Percentiles rank a stretch among this genome's conserved stretches.
These are phyloP conservation scores for Lentinus brumalis DNA, from an alignment of 768 basidiomycete species.

Conservation along the genomic window DNA sequence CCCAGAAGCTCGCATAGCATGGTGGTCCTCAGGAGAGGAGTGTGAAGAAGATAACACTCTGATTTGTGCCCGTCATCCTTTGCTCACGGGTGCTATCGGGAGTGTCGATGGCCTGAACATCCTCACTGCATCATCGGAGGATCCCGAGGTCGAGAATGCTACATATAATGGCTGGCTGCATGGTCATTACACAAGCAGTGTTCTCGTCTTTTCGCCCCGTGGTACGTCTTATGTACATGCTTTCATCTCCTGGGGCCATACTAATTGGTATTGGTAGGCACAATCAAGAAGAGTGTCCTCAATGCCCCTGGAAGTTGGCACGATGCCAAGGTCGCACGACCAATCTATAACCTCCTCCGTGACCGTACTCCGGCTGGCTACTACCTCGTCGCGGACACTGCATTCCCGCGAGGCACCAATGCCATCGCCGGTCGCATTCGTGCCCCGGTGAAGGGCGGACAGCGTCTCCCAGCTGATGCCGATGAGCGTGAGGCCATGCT, in stretches of 20 bases:
- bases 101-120: conserved; percentile 46
- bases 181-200: conserved; percentile 42
- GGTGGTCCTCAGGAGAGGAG: conserved; percentile 30
- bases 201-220: conserved; percentile 39
- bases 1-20: conserved; percentile 32
- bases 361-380: conserved; percentile 40
- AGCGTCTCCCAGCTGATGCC: conserved; percentile 13
- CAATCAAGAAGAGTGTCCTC: conserved; percentile 35
- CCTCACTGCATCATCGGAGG: conserved; percentile 36
- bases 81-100: conserved; percentile 42
- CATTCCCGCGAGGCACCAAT: conserved; percentile 42
- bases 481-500: conserved; percentile 27
- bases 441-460: conserved; percentile 41
- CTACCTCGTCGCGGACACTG: conserved; percentile 48
- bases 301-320: conserved; percentile 55
- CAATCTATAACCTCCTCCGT: conserved; percentile 39
- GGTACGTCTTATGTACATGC: conserved; percentile 16
- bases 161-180: conserved; percentile 49
- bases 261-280: conserved; percentile 27
- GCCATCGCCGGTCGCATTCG: conserved; percentile 37
- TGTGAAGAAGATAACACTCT: conserved; percentile 32
- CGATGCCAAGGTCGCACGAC: conserved; percentile 42
- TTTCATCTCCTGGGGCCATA: background rate
- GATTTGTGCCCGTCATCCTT: conserved; percentile 31
- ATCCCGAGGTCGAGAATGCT: conserved; percentile 46